Evolutionary conservation across 2,329 filamentous ascomycete species (phyloP).

Genomic region (Fusarium newnesense): DNA sequence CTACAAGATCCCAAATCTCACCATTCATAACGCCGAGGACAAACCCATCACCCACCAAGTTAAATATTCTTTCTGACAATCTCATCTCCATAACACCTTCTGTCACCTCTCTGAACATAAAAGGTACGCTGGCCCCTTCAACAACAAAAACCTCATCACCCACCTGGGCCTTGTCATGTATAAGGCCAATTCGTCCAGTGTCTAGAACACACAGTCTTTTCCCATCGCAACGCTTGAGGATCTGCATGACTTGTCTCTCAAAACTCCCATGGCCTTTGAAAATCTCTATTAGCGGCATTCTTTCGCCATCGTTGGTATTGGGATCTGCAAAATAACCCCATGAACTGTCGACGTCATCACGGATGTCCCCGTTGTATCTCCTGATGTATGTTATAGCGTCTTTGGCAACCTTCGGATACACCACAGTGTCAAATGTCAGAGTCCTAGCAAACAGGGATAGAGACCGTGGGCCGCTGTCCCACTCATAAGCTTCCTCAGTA

Average conservation of each 20-base stretch:
- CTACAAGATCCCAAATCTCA: not conserved
- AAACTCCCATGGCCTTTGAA: not conserved
- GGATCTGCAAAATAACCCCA: too few relatives aligned
- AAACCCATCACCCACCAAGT: not conserved
- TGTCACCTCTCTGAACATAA: rapidly evolving
- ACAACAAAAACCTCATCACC: not conserved
- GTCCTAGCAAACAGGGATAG: not conserved
- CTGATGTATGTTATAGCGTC: too few relatives aligned
- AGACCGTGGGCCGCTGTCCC: not conserved
- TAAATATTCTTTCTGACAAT: rapidly evolving
- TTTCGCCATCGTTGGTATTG: too few relatives aligned
- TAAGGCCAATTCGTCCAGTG: not conserved
- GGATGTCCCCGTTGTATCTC: not conserved
- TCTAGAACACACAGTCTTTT: not conserved
- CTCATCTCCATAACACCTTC: rapidly evolving
- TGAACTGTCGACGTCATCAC: too few relatives aligned
- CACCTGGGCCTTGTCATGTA: not conserved
- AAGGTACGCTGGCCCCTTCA: not conserved
- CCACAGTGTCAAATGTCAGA: too few relatives aligned
- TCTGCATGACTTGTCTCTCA: not conserved
- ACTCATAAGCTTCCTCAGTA: rapidly evolving
- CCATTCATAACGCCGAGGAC: not conserved
- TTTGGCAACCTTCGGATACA: too few relatives aligned
- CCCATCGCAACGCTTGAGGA: not conserved
- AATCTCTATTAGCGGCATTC: not conserved